phyloP scores from a whole-genome alignment of 1,284 basidiomycete genomes.

The Meira nashicola region DNA sequence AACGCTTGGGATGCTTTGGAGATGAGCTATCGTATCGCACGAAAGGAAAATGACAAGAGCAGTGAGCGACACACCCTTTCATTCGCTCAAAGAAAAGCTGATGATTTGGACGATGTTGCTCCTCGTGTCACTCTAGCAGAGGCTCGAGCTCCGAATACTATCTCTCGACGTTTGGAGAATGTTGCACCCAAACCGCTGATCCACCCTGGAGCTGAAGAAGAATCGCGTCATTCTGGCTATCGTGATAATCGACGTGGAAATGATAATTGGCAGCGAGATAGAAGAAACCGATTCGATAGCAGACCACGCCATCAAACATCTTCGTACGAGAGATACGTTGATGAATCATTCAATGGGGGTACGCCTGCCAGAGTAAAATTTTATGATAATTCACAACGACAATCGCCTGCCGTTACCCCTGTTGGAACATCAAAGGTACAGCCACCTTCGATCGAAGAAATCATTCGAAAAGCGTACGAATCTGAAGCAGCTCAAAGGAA shows the following conservation, averaged over 20 bases:
- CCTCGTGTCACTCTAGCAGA: slow-evolving; percentile 23
- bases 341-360: neutral
- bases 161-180: slow-evolving; percentile 18
- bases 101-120: slow-evolving; percentile 33
- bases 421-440: slow-evolving; percentile 15
- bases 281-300: slow-evolving; percentile 3
- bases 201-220: neutral
- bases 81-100: slow-evolving; percentile 11
- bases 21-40: slow-evolving; percentile 70
- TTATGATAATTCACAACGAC: neutral
- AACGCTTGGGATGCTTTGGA: slow-evolving; percentile 71
- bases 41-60: slow-evolving; percentile 57
- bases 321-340: neutral
- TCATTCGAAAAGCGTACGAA: slow-evolving; percentile 48
- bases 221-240: neutral
- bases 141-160: slow-evolving; percentile 34
- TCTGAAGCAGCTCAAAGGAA: slow-evolving; percentile 28
- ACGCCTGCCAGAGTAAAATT: neutral
- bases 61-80: slow-evolving; percentile 20
- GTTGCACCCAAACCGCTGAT: slow-evolving; percentile 15
- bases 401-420: neutral
- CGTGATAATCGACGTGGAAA: neutral
- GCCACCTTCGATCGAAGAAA: slow-evolving; percentile 42
- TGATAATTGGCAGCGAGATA: neutral
- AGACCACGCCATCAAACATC: slow-evolving; percentile 7